Evolutionary conservation across 176 grass and related monocot species (phyloP).

Genomic region (Aegilops bicornis): DNA sequence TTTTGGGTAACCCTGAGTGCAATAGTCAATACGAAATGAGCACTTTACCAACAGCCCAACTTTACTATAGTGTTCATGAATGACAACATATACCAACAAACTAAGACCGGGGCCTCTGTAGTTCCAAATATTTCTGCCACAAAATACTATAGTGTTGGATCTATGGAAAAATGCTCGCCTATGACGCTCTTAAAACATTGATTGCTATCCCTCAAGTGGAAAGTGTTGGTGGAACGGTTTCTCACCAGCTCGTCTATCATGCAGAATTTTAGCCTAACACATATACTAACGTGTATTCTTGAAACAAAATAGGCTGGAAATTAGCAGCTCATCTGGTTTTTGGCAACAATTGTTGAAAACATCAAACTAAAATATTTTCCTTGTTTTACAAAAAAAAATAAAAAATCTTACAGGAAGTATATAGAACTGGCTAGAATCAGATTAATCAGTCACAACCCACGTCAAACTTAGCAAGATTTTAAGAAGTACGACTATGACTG

Average conservation of each 20-base stretch:
- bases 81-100: neutral
- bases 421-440: neutral
- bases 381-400: neutral
- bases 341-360: neutral
- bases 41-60: neutral
- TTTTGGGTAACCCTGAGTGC: neutral
- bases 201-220: neutral
- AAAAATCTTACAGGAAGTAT: neutral
- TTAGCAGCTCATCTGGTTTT: neutral
- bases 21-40: neutral
- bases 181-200: neutral
- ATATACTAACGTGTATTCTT: constrained; percentile 1
- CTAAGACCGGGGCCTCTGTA: neutral
- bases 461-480: neutral
- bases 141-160: neutral
- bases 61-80: neutral
- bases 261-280: neutral
- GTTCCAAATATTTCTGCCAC: neutral
- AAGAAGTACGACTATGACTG: neutral
- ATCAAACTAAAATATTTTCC: neutral
- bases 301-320: neutral
- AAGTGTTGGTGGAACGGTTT: neutral
- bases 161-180: neutral
- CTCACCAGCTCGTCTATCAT: neutral
- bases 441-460: neutral